Conservation (phyloP, 495 filamentous ascomycete species). For the Talaromyces borbonicus region DNA sequence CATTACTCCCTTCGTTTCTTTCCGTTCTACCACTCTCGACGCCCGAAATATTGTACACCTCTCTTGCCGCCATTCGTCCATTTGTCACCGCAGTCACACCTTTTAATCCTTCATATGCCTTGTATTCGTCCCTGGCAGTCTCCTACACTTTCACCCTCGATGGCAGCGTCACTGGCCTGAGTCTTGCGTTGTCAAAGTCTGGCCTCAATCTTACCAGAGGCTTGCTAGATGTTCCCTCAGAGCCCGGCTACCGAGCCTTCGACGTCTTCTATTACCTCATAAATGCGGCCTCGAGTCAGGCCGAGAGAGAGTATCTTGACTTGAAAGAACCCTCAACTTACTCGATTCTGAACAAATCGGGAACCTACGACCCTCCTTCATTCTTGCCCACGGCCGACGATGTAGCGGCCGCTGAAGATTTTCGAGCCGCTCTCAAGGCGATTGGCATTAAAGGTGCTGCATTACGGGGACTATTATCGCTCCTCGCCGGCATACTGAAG, state of each 20-base stretch:
- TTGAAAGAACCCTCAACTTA: conserved; percentile 74
- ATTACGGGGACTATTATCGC: conserved; percentile 70
- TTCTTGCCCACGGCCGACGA: conserved; percentile 94
- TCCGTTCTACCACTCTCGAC: conserved; percentile 67
- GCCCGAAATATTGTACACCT: conserved; percentile 61
- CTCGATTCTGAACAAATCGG: conserved; percentile 65
- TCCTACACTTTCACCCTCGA: conserved; percentile 72
- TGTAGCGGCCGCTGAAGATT: conserved; percentile 85
- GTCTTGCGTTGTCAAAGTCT: conserved; percentile 70
- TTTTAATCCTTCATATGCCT: conserved; percentile 73
- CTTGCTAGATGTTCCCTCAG: conserved; percentile 67
- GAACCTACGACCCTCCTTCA: conserved; percentile 76
- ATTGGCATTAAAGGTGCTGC: conserved; percentile 86
- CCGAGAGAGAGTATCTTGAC: conserved; percentile 85
- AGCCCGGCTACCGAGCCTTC: conserved; percentile 85
- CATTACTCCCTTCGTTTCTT: conserved; percentile 71
- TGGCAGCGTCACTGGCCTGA: conserved; percentile 66
- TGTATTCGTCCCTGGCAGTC: conserved; percentile 71
- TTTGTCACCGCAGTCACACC: conserved; percentile 84
- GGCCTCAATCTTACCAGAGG: conserved; percentile 80
- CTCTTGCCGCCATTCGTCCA: conserved; percentile 68
- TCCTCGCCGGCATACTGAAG: conserved; percentile 78
- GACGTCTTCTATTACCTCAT: conserved; percentile 97
- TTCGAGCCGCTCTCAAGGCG: conserved; percentile 68
- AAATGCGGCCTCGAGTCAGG: conserved; percentile 78